A percentile compares a stretch with the other conserved stretches of the same genome.
Conservation (phyloP, 2,329 filamentous ascomycete genomes). For the Emericellopsis atlantica region DNA sequence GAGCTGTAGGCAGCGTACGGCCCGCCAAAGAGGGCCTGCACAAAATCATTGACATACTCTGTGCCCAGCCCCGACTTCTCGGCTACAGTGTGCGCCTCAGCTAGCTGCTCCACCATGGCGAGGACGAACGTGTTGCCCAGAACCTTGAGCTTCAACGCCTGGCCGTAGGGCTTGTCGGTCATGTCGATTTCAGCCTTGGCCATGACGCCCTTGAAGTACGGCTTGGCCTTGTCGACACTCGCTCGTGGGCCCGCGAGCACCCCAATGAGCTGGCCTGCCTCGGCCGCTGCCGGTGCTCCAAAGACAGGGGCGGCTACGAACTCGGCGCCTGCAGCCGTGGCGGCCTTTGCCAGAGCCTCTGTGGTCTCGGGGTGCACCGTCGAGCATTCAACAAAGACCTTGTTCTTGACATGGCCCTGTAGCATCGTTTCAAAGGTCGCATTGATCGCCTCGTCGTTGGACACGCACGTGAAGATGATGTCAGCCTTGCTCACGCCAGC, state of each 20-base stretch:
- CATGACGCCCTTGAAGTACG: constrained; percentile 63
- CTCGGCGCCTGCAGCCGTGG: constrained; percentile 47
- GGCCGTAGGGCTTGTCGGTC: constrained; percentile 52
- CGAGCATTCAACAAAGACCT: constrained; percentile 78
- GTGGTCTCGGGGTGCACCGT: constrained; percentile 79
- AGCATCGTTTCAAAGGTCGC: constrained; percentile 47
- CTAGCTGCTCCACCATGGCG: constrained; percentile 68
- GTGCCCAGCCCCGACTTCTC: constrained; percentile 70
- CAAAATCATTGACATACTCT: constrained; percentile 56
- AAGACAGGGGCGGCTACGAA: constrained; percentile 67
- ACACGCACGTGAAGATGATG: constrained; percentile 72
- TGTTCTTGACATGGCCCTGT: constrained; percentile 43
- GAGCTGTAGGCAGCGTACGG: constrained; percentile 63
- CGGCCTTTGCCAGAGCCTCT: constrained; percentile 45
- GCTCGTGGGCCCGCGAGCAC: constrained; percentile 55
- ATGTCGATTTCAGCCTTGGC: constrained; percentile 59
- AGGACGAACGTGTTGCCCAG: constrained; percentile 80
- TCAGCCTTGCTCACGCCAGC: constrained; percentile 57
- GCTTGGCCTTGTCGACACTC: constrained; percentile 50
- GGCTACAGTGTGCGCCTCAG: constrained; percentile 66
- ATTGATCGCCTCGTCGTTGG: constrained; percentile 63
- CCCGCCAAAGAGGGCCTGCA: constrained; percentile 64
- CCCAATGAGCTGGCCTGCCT: constrained; percentile 57
- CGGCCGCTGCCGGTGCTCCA: constrained; percentile 58
- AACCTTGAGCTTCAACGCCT: constrained; percentile 63